Conservation (phyloP, 2,329 filamentous ascomycete genomes). For the Penicillium sp. region DNA sequence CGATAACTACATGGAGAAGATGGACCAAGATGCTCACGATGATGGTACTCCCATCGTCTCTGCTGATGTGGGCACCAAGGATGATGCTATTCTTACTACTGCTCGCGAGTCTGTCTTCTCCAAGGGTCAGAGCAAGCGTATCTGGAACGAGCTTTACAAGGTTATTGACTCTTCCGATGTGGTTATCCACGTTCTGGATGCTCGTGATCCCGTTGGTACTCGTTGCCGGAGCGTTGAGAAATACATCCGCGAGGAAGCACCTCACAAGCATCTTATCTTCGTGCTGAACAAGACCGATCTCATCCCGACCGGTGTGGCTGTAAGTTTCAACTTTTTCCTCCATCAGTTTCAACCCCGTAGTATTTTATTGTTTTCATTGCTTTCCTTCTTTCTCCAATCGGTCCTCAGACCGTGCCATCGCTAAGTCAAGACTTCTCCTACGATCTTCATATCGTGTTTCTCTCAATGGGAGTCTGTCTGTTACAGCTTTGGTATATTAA, state of each 20-base stretch:
- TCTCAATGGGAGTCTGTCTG: constrained; percentile 79
- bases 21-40: constrained; percentile 75
- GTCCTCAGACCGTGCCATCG: constrained; percentile 48
- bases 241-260: constrained; percentile 87
- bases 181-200: constrained; percentile 90
- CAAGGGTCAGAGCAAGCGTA: constrained; percentile 92
- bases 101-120: constrained; percentile 85
- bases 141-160: constrained; percentile 96
- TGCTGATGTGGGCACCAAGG: constrained; percentile 49
- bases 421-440: constrained; percentile 87
- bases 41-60: constrained; percentile 66
- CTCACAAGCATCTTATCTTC: constrained; percentile 93
- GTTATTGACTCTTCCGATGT: constrained; percentile 96
- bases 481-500: constrained; percentile 99
- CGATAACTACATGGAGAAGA: constrained; percentile 74
- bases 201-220: constrained; percentile 84
- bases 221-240: constrained; percentile 89
- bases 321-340: constrained; percentile 61
- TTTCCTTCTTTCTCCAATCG: not conserved
- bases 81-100: constrained; percentile 49
- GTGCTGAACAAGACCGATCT: constrained; percentile 90
- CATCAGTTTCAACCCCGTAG: constrained; percentile 2
- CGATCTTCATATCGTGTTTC: constrained; percentile 55
- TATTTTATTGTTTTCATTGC: not conserved
- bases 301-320: constrained; percentile 86